Percentiles rank a stretch among this genome's conserved stretches.
These are phyloP conservation scores for Plasmodium inui DNA, from an alignment of 169 alveolate genomes.

Conservation along the genomic window DNA sequence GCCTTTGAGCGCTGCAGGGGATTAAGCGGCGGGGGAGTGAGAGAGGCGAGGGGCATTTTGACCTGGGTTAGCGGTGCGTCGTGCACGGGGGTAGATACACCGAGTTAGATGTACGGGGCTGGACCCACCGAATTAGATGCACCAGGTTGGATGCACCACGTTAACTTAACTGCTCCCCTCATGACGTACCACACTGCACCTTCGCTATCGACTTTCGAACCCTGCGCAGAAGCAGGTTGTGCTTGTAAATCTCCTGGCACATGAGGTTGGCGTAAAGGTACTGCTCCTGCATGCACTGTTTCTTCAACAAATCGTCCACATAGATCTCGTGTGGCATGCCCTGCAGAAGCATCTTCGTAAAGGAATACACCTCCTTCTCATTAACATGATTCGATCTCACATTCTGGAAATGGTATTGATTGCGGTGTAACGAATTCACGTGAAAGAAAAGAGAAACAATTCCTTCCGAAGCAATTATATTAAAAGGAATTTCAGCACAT, in stretches of 20 bases:
- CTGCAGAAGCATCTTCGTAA: conserved; percentile 38
- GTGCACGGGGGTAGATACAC: neutral
- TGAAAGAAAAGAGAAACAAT: conserved; percentile 32
- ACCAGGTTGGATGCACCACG: neutral
- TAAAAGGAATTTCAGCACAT: conserved; percentile 59
- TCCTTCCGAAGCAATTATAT: conserved; percentile 53
- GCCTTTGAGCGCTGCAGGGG: conserved; percentile 69
- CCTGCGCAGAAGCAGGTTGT: conserved; percentile 24
- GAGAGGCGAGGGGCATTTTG: neutral
- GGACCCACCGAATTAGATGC: neutral
- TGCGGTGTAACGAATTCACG: conserved; percentile 35
- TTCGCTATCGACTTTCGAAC: conserved; percentile 48
- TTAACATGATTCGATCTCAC: conserved; percentile 11
- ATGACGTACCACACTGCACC: conserved; percentile 66
- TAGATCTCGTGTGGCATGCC: conserved; percentile 70
- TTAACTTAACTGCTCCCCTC: neutral
- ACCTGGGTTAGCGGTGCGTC: neutral
- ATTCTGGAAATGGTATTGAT: conserved; percentile 51
- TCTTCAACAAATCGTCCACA: conserved; percentile 41
- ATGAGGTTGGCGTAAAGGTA: conserved; percentile 53
- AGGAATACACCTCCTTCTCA: conserved; percentile 57
- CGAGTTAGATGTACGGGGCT: neutral
- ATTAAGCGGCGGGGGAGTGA: neutral
- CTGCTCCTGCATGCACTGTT: conserved; percentile 36
- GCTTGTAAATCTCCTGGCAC: conserved; percentile 60